Evolutionary conservation across 2,329 filamentous ascomycete genomes (phyloP).

Genomic region (Hirsutella minnesotensis): DNA sequence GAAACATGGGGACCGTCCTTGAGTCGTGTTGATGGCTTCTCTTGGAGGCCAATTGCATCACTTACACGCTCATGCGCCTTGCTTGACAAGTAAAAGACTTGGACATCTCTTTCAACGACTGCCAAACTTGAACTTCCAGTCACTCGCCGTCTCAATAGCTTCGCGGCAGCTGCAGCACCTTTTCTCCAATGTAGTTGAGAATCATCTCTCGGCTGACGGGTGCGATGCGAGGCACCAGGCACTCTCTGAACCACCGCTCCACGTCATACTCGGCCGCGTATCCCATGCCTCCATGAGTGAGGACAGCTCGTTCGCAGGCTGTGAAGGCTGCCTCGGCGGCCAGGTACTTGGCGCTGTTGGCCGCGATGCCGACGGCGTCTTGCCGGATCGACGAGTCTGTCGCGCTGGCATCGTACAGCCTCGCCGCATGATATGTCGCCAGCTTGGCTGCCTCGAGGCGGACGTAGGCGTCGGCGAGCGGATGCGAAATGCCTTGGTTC

Average conservation of each 20-base stretch:
- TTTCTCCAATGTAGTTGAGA: conserved; percentile 60
- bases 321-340: conserved; percentile 53
- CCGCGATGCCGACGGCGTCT: conserved; percentile 46
- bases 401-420: conserved; percentile 44
- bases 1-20: no score
- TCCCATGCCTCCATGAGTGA: conserved; percentile 52
- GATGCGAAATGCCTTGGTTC: conserved; percentile 56
- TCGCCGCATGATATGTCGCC: conserved; percentile 53
- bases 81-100: no score
- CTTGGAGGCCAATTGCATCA: no score
- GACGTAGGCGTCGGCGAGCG: conserved; percentile 54
- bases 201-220: conserved; percentile 64
- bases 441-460: conserved; percentile 52
- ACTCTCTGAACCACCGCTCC: conserved; percentile 53
- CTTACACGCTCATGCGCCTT: no score
- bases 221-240: conserved; percentile 51
- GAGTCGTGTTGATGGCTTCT: no score
- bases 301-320: conserved; percentile 48
- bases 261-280: conserved; percentile 55
- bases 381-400: conserved; percentile 38
- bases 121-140: neutral
- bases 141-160: conserved; percentile 40
- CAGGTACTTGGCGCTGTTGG: conserved; percentile 61
- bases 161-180: conserved; percentile 51
- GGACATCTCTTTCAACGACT: no score